phyloP scores from a whole-genome alignment of 2,329 filamentous ascomycete species.

The Trichoderma sp. region DNA sequence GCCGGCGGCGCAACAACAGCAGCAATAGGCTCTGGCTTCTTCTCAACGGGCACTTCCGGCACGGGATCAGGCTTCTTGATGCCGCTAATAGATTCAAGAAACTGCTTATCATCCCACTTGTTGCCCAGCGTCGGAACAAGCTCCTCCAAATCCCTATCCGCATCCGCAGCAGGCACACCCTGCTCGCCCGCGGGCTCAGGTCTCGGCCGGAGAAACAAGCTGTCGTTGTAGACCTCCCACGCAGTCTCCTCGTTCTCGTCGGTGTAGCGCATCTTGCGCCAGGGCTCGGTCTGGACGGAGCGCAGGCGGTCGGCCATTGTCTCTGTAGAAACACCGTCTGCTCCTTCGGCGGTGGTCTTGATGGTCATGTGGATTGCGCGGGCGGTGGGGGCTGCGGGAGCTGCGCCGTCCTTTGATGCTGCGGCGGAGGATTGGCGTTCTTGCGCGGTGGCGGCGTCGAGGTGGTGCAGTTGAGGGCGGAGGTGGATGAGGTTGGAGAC shows the following conservation, averaged over 20 bases:
- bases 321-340: slow-evolving; percentile 61
- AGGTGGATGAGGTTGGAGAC: slow-evolving; percentile 82
- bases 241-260: slow-evolving; percentile 76
- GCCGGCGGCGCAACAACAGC: slow-evolving; percentile 20
- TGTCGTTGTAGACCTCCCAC: slow-evolving; percentile 72
- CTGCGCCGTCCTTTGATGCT: slow-evolving; percentile 35
- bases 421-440: slow-evolving; percentile 47
- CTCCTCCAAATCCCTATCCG: slow-evolving; percentile 32
- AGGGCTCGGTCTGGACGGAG: slow-evolving; percentile 75
- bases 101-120: slow-evolving; percentile 43
- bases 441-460: slow-evolving; percentile 79
- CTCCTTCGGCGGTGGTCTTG: slow-evolving; percentile 69
- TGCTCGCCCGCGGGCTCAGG: slow-evolving; percentile 21
- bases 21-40: slow-evolving; percentile 28
- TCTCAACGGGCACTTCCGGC: slow-evolving; percentile 21
- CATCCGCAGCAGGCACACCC: slow-evolving; percentile 20
- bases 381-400: slow-evolving; percentile 49
- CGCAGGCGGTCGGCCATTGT: slow-evolving; percentile 75
- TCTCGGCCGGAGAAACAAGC: slow-evolving; percentile 49
- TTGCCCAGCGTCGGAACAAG: slow-evolving; percentile 39
- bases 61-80: slow-evolving; percentile 36
- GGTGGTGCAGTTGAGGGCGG: slow-evolving; percentile 86
- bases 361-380: slow-evolving; percentile 84
- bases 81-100: slow-evolving; percentile 47
- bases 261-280: slow-evolving; percentile 75